These are phyloP conservation scores for Amniculicola lignicola DNA, from an alignment of 495 filamentous ascomycete genomes.

Conservation along the genomic window DNA sequence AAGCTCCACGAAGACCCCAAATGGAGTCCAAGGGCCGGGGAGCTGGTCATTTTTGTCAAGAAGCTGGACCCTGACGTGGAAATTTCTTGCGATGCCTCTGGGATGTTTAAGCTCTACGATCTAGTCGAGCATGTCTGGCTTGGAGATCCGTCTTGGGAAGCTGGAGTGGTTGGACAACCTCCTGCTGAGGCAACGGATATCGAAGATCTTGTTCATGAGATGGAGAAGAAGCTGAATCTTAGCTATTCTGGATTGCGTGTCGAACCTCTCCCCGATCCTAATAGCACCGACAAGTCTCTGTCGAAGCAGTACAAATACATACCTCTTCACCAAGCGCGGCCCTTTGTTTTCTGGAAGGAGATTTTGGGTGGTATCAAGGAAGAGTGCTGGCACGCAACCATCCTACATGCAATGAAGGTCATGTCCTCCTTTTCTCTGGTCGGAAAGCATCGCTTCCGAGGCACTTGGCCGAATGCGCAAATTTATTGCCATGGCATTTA, in stretches of 20 bases:
- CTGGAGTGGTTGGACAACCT: constrained; percentile 53
- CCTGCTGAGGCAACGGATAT: constrained; percentile 43
- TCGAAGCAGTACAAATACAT: constrained; percentile 55
- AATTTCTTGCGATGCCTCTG: constrained; percentile 40
- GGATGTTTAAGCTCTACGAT: constrained; percentile 41
- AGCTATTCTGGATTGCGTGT: constrained; percentile 58
- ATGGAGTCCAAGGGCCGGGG: constrained; percentile 56
- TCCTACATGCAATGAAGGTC: constrained; percentile 53
- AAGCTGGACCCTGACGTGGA: constrained; percentile 39
- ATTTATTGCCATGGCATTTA: constrained; percentile 55
- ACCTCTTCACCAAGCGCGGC: constrained; percentile 53
- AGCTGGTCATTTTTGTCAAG: constrained; percentile 56
- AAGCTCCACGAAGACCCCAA: constrained; percentile 45
- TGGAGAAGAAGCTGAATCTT: constrained; percentile 43
- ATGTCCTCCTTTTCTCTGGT: constrained; percentile 54
- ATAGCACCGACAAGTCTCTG: constrained; percentile 49
- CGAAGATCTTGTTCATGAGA: constrained; percentile 46
- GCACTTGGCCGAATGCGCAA: constrained; percentile 52
- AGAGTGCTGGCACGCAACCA: constrained; percentile 51
- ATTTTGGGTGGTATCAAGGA: constrained; percentile 45
- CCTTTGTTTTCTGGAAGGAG: constrained; percentile 52
- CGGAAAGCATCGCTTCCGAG: constrained; percentile 51
- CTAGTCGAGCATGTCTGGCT: constrained; percentile 29
- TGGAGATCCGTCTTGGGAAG: constrained; percentile 53
- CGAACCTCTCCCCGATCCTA: constrained; percentile 53